phyloP scores from a whole-genome alignment of 1,139 yeast genomes.

The Debaryomycetaceae sp. region DNA sequence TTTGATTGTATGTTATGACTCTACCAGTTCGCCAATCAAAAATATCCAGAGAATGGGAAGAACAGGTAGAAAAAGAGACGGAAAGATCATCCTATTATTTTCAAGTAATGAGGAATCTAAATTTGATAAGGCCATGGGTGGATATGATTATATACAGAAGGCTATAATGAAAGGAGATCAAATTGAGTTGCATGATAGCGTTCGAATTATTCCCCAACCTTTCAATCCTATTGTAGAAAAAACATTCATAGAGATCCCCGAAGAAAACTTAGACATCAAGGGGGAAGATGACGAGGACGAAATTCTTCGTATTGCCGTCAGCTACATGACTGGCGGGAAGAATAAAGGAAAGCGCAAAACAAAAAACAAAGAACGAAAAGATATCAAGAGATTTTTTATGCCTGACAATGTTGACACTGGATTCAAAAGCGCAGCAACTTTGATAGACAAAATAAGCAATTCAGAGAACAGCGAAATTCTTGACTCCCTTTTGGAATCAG shows the following conservation, averaged over 20 bases:
- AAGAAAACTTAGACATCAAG: slow-evolving; percentile 57
- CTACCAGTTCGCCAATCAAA: slow-evolving; percentile 90
- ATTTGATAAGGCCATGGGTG: slow-evolving; percentile 81
- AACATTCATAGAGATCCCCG: slow-evolving; percentile 60
- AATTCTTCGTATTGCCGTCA: slow-evolving; percentile 60
- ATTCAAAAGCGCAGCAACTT: slow-evolving; percentile 53
- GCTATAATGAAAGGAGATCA: slow-evolving; percentile 46
- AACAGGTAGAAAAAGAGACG: slow-evolving; percentile 93
- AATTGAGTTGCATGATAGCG: slow-evolving; percentile 44
- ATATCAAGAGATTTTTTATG: slow-evolving; percentile 54
- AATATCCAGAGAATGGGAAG: slow-evolving; percentile 96
- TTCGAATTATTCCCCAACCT: slow-evolving; percentile 63
- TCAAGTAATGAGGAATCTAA: slow-evolving; percentile 76
- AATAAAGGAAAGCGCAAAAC: slow-evolving; percentile 18
- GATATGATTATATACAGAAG: slow-evolving; percentile 75
- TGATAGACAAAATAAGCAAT: slow-evolving; percentile 33
- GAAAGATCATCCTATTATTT: slow-evolving; percentile 73
- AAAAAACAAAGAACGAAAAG: slow-evolving; percentile 13
- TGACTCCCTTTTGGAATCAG: slow-evolving; percentile 23
- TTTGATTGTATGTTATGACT: slow-evolving; percentile 85
- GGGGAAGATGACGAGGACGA: slow-evolving; percentile 62
- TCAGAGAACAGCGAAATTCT: slow-evolving; percentile 11
- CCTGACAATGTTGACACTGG: slow-evolving; percentile 78
- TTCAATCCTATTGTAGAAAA: slow-evolving; percentile 55
- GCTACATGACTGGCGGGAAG: slow-evolving; percentile 37